Base-by-base conservation (phyloP, 805 yeast genomes). In the Komagataella pastoris region DNA sequence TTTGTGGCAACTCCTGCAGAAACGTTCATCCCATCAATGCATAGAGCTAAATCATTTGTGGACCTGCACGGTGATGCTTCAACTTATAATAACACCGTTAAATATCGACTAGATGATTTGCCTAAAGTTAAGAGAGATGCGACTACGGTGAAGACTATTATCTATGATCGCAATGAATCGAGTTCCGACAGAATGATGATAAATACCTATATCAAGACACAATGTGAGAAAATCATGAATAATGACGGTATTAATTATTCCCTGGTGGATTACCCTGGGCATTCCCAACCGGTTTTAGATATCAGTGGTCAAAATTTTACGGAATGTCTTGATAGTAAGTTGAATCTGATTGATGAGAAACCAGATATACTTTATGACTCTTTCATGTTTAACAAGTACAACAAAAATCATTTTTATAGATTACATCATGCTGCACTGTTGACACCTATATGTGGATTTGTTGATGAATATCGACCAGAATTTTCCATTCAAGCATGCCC, bases 381-480 rank as follows among this genome's bases (percentile, higher is more conserved):
- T 49, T 75, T 68, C 53, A 65, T 69, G 3, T 85, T 81, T 65
- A 78, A 69, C 55, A 70, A 85, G 36, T 76, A 84, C 59, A 89
- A 91, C 64, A 82, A 81, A 60, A 30, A 30, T 30, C 40, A 30
- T 30, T 30, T 30, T 5, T 30, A 30, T 30, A 30, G 40, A 10
- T 14, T 30, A 30, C 40, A 30, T 30, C 40, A 30, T 30, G 40
- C 40, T 10, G 59, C 58, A 17, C 21, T 48, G 19, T 47, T 55
- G 50, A 43, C 24, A 12, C 57, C 57, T 2, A 40, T 55, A 10
- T 51, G 52, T 1, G 71, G 71, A 4, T 78, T 71, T 56, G 62
- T 72, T 3, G 78, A 76, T 24, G 77, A 75, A 53, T 78, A 69
- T 55, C 60, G 80, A 46, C 77, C 80, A 0, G 82, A 77, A 56